Conservation (phyloP, 176 grass and related monocot genomes). For the Musa itinerans region DNA sequence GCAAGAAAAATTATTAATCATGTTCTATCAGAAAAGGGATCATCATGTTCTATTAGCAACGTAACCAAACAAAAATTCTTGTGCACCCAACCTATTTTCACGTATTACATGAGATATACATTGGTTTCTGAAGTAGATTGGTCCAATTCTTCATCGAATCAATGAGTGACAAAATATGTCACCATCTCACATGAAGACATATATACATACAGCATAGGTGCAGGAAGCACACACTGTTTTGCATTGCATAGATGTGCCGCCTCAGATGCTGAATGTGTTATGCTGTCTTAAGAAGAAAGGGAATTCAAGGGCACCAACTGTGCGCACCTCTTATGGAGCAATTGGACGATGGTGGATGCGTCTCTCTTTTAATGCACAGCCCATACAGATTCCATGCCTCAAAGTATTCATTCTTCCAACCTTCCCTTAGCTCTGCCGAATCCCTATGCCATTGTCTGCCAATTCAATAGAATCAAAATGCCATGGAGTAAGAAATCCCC, state of each 20-base stretch:
- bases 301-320: conserved; percentile 50
- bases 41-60: not conserved
- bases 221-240: not conserved
- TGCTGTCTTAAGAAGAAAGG: not conserved
- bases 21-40: not conserved
- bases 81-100: not conserved
- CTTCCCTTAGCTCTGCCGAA: conserved; percentile 54
- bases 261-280: not conserved
- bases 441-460: conserved; percentile 78
- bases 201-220: not conserved
- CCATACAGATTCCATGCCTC: conserved; percentile 57
- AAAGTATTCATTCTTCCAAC: conserved; percentile 71
- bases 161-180: not conserved
- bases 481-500: not conserved
- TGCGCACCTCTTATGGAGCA: conserved; percentile 72
- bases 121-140: not conserved
- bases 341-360: conserved; percentile 37
- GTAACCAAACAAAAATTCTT: not conserved
- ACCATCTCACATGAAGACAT: not conserved
- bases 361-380: conserved; percentile 22
- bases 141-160: not conserved
- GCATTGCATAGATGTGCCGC: not conserved
- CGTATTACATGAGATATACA: not conserved
- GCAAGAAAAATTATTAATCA: not conserved
- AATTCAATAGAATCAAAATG: not conserved